These are phyloP conservation scores for Boletus rubropictus DNA, from an alignment of 768 basidiomycete genomes.

Conservation along the genomic window DNA sequence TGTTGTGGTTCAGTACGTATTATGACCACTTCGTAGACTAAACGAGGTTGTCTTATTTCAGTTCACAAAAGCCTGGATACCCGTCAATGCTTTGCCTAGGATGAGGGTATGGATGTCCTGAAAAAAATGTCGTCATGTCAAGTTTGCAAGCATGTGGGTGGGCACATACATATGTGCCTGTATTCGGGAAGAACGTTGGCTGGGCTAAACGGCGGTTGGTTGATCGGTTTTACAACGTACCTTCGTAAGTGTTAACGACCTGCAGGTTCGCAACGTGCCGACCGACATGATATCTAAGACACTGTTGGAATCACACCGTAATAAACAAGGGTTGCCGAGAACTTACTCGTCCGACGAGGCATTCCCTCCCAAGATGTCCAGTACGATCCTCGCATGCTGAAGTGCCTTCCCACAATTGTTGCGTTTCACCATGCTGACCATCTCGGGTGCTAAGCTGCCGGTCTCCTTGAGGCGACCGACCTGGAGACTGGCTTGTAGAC, in stretches of 20 bases:
- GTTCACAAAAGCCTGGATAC: slow-evolving; percentile 76
- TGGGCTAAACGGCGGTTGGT: background rate
- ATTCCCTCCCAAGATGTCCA: slow-evolving; percentile 94
- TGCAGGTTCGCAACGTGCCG: slow-evolving; percentile 92
- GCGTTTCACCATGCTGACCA: slow-evolving; percentile 91
- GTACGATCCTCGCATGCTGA: slow-evolving; percentile 67
- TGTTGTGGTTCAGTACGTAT: background rate
- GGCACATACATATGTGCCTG: slow-evolving; percentile 55
- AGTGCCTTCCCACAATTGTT: slow-evolving; percentile 96
- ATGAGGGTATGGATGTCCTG: slow-evolving; percentile 93
- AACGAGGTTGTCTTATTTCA: slow-evolving; percentile 20
- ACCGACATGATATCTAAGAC: slow-evolving; percentile 80
- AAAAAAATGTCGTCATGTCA: slow-evolving; percentile 9
- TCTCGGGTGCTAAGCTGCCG: slow-evolving; percentile 72
- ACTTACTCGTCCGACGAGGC: slow-evolving; percentile 87
- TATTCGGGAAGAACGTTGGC: background rate
- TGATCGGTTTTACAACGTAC: slow-evolving; percentile 32
- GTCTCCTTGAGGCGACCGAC: slow-evolving; percentile 85
- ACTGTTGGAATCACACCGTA: background rate
- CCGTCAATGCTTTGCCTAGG: slow-evolving; percentile 89
- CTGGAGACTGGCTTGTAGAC: slow-evolving; percentile 69
- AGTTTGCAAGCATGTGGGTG: background rate
- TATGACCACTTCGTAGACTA: background rate
- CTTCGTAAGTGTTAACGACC: slow-evolving; percentile 95
- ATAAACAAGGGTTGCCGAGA: background rate